These are phyloP conservation scores for Mortierella sp. DNA, from an alignment of 371 early-diverging fungal genomes.

Conservation along the genomic window DNA sequence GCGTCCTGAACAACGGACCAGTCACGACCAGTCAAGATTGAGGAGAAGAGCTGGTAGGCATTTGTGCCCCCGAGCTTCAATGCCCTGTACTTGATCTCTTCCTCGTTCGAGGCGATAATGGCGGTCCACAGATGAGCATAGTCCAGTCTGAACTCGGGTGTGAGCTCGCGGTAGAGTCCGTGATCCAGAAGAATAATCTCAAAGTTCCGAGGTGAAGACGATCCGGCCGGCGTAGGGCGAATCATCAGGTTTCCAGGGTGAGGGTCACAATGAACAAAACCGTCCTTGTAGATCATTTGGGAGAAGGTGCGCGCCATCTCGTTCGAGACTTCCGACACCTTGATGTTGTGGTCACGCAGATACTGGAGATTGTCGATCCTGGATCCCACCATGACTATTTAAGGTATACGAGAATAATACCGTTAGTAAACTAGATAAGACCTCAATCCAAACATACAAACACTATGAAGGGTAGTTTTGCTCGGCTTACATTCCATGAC, in stretches of 20 bases:
- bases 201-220: constrained; percentile 77
- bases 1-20: constrained; percentile 78
- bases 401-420: background rate
- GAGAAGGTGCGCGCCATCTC: constrained; percentile 83
- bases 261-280: constrained; percentile 87
- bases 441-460: background rate
- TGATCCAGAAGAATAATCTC: constrained; percentile 93
- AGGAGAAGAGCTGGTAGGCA: constrained; percentile 86
- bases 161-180: constrained; percentile 88
- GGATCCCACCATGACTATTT: constrained; percentile 42
- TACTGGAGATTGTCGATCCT: constrained; percentile 81
- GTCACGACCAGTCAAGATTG: constrained; percentile 87
- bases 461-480: background rate
- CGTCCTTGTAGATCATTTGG: constrained; percentile 94
- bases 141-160: constrained; percentile 79
- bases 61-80: constrained; percentile 78
- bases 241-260: constrained; percentile 86
- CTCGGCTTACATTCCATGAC: constrained; percentile 81
- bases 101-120: constrained; percentile 82
- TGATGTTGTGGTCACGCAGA: constrained; percentile 75
- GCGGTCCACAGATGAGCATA: constrained; percentile 93
- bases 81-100: constrained; percentile 70
- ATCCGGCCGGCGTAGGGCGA: constrained; percentile 65
- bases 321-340: constrained; percentile 79
- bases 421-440: background rate